Evolutionary conservation across 345 rosid species (phyloP).

Genomic region (Bruguiera parviflora): DNA sequence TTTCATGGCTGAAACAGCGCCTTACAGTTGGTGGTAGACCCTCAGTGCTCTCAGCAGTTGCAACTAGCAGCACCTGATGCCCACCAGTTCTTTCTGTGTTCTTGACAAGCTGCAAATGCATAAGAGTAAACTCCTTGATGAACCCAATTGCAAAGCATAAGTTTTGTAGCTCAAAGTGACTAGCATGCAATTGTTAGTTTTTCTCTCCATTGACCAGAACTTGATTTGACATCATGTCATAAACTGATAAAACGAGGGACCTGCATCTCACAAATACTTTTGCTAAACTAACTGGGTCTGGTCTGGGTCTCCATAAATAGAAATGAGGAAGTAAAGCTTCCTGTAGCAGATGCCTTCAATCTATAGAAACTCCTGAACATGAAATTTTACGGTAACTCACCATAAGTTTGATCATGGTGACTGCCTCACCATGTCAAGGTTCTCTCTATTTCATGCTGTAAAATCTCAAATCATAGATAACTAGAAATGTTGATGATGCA

Average conservation of each 20-base stretch:
- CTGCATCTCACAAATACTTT: background rate
- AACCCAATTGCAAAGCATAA: slow-evolving; percentile 4
- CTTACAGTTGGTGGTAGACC: slow-evolving; percentile 79
- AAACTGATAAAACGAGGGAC: background rate
- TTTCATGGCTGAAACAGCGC: slow-evolving; percentile 97
- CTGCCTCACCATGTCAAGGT: background rate
- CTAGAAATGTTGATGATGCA: background rate
- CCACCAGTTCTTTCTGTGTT: slow-evolving; percentile 32
- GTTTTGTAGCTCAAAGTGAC: background rate
- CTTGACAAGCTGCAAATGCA: slow-evolving; percentile 36
- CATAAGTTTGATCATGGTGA: too few species aligned
- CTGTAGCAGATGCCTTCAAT: too few species aligned
- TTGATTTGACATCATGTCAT: background rate
- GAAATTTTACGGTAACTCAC: too few species aligned
- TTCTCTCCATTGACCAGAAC: background rate
- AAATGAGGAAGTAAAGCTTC: background rate
- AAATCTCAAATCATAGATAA: background rate
- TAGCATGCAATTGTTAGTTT: background rate
- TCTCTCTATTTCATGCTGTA: background rate
- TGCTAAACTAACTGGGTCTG: too few species aligned
- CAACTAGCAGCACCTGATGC: slow-evolving; percentile 72
- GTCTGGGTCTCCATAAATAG: background rate
- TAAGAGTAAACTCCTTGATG: slow-evolving; percentile 9
- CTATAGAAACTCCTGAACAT: too few species aligned
- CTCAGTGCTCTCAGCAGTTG: slow-evolving; percentile 79